Base-by-base conservation (phyloP, 2,329 filamentous ascomycete species). In the Trichophyton simii region DNA sequence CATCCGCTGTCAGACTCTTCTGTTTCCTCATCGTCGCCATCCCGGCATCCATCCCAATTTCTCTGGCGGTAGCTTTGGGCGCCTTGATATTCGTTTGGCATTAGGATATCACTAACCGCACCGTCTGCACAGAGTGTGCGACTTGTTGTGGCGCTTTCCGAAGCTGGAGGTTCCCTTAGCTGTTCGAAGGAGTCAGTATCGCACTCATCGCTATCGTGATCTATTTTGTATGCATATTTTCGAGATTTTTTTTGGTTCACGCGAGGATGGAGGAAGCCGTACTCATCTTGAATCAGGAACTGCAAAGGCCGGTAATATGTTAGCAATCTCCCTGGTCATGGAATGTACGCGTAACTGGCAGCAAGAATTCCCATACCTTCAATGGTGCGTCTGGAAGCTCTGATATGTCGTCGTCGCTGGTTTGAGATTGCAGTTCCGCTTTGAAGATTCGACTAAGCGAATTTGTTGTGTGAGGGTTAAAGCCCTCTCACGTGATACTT, bases 61-160 rank as follows among this genome's bases (percentile, higher is more conserved):
- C 34, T 9, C 34, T 54, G 59, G 48, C 63, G 60, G 22, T n/a
- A 28, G 64, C 60, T 67, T 65, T 62, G 61, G 60, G 42, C 4
- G 42, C 41, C 15, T 28, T n/a, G 18, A 34, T 38, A 15, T 25
- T 38, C 34, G 8, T 38, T 38, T 38, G 34, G 8, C 11, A 60
- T 55, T 31, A 60, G 44, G 63, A 57, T 58, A 66, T 68, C 73
- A 90, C 88, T 85, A 81, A 94, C 90, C 91, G 86, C 91, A 96
- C 82, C 91, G 91, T 85, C 91, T 88, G 89, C 91, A 96, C 80
- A 96, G 83, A 79, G 87, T 91, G 87, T 96, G 91, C 83, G 91
- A 90, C 87, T 95, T 95, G 86, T 92, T 95, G 85, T 95, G 90
- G 86, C 90, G 87, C 80, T 86, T 86, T 75, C 83, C 83, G 77